Conservation (phyloP, 345 rosid genomes). For the Lumnitzera littorea region DNA sequence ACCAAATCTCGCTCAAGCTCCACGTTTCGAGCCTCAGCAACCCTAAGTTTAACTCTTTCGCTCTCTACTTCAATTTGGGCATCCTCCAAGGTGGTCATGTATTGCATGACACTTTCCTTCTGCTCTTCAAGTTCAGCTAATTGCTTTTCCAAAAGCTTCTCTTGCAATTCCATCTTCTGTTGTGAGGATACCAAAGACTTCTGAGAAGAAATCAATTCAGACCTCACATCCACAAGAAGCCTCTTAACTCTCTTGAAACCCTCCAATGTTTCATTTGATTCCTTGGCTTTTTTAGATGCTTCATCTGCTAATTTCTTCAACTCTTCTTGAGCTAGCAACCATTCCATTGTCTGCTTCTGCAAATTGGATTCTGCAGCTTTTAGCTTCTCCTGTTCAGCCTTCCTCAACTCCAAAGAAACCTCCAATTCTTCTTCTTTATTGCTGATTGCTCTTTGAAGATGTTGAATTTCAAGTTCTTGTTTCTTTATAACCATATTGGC, state of each 20-base stretch:
- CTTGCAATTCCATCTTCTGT: constrained; percentile 59
- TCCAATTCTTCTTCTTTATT: constrained; percentile 66
- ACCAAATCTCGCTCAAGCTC: constrained; percentile 51
- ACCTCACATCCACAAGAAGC: constrained; percentile 64
- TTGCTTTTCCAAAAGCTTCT: constrained; percentile 35
- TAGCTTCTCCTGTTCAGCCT: constrained; percentile 57
- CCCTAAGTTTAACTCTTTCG: constrained; percentile 59
- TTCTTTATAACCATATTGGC: constrained; percentile 55
- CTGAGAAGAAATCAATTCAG: constrained; percentile 63
- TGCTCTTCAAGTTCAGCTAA: constrained; percentile 58
- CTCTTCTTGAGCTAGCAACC: constrained; percentile 64
- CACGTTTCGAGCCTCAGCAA: constrained; percentile 55
- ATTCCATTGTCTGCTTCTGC: constrained; percentile 60
- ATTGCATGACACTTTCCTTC: constrained; percentile 41
- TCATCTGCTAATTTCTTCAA: constrained; percentile 41
- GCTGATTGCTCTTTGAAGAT: constrained; percentile 34
- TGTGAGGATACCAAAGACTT: constrained; percentile 57
- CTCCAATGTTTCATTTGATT: constrained; percentile 46
- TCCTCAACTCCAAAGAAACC: constrained; percentile 28
- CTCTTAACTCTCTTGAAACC: constrained; percentile 60
- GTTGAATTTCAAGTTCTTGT: constrained; percentile 55
- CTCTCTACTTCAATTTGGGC: constrained; percentile 66
- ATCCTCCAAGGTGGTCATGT: constrained; percentile 58
- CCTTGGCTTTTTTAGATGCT: constrained; percentile 32
- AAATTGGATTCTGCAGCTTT: constrained; percentile 47